Conservation (phyloP, 2,329 filamentous ascomycete genomes). For the Xylaria sp. region DNA sequence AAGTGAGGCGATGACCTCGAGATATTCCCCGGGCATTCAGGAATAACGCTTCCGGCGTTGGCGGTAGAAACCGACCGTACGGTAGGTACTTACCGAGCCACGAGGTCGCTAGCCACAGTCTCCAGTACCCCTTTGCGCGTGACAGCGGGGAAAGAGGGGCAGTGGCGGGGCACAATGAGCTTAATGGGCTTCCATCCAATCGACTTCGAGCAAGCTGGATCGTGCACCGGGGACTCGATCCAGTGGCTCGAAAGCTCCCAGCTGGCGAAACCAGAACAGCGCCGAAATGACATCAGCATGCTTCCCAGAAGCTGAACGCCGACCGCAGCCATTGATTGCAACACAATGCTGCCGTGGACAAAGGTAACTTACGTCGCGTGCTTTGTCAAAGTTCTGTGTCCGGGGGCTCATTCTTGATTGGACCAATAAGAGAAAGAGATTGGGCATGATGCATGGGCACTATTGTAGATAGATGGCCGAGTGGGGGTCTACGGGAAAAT, state of each 20-base stretch:
- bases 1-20: not conserved
- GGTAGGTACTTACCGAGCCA: not conserved
- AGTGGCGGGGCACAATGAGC: not conserved
- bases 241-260: conserved; percentile 22
- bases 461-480: not conserved
- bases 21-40: not conserved
- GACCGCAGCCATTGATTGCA: not conserved
- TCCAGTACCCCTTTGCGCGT: not conserved
- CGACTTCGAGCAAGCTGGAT: conserved; percentile 31
- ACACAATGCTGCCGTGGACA: not conserved
- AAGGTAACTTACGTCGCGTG: not conserved
- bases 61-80: not conserved
- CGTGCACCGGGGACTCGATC: conserved; percentile 32
- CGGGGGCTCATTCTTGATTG: not conserved
- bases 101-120: not conserved
- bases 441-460: not conserved
- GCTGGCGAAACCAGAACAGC: conserved; percentile 15
- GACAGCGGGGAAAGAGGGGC: conserved; percentile 31
- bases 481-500: conserved; percentile 11
- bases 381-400: conserved; percentile 6
- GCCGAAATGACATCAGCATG: conserved; percentile 26
- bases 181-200: conserved; percentile 23
- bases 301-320: not conserved
- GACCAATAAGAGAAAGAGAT: not conserved
- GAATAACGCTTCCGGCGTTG: not conserved